phyloP scores from a whole-genome alignment of 257 asterid species.

The Lycium barbarum region DNA sequence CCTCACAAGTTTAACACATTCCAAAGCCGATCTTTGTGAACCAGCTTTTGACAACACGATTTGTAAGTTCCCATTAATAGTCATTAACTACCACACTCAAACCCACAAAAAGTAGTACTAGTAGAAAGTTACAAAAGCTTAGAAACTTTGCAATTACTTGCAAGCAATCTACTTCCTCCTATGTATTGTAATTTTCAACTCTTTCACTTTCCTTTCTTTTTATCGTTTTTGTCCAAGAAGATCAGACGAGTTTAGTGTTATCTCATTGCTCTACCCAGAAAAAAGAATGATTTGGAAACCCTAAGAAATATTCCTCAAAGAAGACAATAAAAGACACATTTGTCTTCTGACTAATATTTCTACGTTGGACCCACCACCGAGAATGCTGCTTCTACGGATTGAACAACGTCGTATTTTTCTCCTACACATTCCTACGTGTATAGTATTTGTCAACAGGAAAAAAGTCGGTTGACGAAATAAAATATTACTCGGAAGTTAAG shows the following conservation, averaged over 20 bases:
- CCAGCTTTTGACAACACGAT: conserved; percentile 3
- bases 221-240: conserved; percentile 5
- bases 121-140: neutral
- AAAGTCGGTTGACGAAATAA: conserved; percentile 43
- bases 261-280: neutral
- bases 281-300: neutral
- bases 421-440: neutral
- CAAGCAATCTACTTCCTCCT: conserved; percentile 25
- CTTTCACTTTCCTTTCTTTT: neutral
- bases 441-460: neutral
- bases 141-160: conserved; percentile 34
- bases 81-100: conserved; percentile 21
- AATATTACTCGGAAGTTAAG: neutral
- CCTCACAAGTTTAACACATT: neutral
- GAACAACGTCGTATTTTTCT: conserved; percentile 31
- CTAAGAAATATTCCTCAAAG: conserved; percentile 22
- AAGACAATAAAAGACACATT: neutral
- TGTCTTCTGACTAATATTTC: conserved; percentile 24
- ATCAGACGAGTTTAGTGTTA: conserved; percentile 30
- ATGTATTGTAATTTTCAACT: neutral
- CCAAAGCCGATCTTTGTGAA: conserved; percentile 21
- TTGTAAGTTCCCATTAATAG: neutral
- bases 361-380: conserved; percentile 22
- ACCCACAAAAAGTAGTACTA: neutral
- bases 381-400: conserved; percentile 39